Evolutionary conservation across 805 yeast genomes (phyloP), one percentile per base, ranked within the genome.

Genomic region (Pichia heedii): DNA sequence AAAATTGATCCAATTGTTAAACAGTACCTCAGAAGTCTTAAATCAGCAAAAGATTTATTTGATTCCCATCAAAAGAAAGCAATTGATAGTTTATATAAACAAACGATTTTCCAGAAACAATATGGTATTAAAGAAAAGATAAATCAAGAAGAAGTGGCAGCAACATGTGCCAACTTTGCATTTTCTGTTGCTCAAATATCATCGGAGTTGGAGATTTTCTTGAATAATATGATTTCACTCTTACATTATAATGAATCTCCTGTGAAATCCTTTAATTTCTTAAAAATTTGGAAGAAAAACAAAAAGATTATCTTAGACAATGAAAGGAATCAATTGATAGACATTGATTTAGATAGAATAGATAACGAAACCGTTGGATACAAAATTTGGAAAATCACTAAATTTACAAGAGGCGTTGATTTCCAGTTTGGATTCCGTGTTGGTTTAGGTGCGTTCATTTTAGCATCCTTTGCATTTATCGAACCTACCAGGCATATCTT

Each of bases 101-200:
- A 79, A 53, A 71, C 71, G 4, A 63, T 75, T 8, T 79, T 79
- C 56, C 63, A 65, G 45, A 55, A 46, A 54, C 69, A 53, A 34
- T 51, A 55, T 3, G 67, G 63, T 40, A 63, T 54, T 55, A 58
- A 61, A 22, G 59, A 69, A 34, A 73, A 69, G 47, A 69, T 81
- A 1, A 81, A 79, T 47, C 83, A 81, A 52, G 94, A 84, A 61
- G 88, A 83, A 50, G 82, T 84, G 4, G 84, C 89, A 1, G 94
- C 95, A 0, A 75, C 84, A 37, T 84, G 93, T 64, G 90, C 89
- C 1, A 83, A 84, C 56, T 84, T 84, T 55, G 71, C 89, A 2
- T 74, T 79, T 30, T 68, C 83, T 21, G 57, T 86, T 33, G 73
- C 76, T 3, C 76, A 81, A 43, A 78, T 77, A 50, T 77, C 86